Evolutionary conservation across 306 rosid species (phyloP), one percentile per base, ranked within the genome.

Genomic region (Pterocarpus macrocarpus): DNA sequence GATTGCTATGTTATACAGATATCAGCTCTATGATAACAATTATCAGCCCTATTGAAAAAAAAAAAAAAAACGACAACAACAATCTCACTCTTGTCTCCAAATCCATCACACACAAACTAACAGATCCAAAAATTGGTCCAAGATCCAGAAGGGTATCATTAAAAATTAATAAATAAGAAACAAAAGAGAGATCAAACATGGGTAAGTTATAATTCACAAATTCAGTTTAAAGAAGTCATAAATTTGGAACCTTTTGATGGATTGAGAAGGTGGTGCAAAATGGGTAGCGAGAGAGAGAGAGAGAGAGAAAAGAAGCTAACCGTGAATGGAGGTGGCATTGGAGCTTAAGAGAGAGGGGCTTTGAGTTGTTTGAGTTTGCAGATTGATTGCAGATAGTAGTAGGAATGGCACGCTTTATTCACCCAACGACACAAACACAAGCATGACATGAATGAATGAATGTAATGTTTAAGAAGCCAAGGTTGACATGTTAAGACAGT

Each of bases 111-210:
- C 59, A 57, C 58, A 70, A 17, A 22, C 28, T 22, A 22, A 70
- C 69, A 73, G 81, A 84, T 78, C 81, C 41, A 44, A 30, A 53
- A 62, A 34, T 43, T 44, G 52, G 76, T 17, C 32, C 63, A 82
- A 82, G 85, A 86, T 87, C 83, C 89, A 70, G 63, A 64, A 69
- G 76, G 57, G 64, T 38, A 57, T 28, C 58, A 36, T 34, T 75
- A 16, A 53, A 66, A 69, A 78, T 17, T 7, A 73, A 5, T 22
- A 11, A 64, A 59, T n/a, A 56, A 11, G 9, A 5, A 4, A 32
- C 5, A 67, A 45, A 5, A 49, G 32, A 12, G 77, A 75, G 82
- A 82, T 82, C 79, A 83, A 66, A 53, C 49, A 55, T 0, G 28
- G 17, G 47, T 67, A 50, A 50, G 53, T 53, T 61, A n/a, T 4